Evolutionary conservation across 108 stramenopile genomes (phyloP).

Genomic region (Fragilariopsis cylindrus): DNA sequence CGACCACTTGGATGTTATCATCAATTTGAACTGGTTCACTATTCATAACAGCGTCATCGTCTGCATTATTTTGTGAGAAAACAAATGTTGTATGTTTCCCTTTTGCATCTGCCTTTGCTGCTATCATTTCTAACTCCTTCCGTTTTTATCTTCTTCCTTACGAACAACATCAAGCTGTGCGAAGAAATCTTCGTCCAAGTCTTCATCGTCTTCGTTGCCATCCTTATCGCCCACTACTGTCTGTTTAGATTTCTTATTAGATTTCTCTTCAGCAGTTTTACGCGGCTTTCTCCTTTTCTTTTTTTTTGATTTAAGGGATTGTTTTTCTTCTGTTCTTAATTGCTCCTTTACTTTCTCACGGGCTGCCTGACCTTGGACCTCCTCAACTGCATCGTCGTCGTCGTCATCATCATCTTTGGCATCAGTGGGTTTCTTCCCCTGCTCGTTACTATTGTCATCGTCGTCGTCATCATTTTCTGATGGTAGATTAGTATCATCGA

Average conservation of each 20-base stretch:
- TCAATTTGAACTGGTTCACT: constrained; percentile 17
- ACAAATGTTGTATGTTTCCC: constrained; percentile 51
- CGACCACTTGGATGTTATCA: constrained; percentile 41
- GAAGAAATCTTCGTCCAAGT: constrained; percentile 44
- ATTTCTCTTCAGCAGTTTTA: not conserved
- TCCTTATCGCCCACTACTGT: constrained; percentile 10
- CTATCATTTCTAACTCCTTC: constrained; percentile 8
- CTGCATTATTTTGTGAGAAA: constrained; percentile 5
- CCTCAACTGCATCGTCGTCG: constrained; percentile 35
- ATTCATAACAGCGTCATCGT: not conserved
- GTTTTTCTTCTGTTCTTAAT: constrained; percentile 22
- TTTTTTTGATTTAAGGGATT: constrained; percentile 22
- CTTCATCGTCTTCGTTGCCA: constrained; percentile 22
- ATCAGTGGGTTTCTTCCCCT: not conserved
- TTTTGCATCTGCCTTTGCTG: constrained; percentile 8
- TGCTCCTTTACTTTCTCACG: constrained; percentile 34
- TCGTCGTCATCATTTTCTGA: constrained; percentile 16
- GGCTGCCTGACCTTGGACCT: constrained; percentile 29
- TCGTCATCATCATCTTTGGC: constrained; percentile 14
- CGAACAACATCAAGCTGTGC: constrained; percentile 32
- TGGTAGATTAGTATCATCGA: constrained; percentile 17
- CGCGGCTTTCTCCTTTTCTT: constrained; percentile 25
- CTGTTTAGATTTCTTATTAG: not conserved
- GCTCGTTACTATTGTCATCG: not conserved
- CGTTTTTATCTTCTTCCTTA: constrained; percentile 11